A percentile compares a stretch with the other conserved stretches of the same genome.
phyloP scores from a whole-genome alignment of 176 grass and related monocot genomes.

The Paspalum notatum region DNA sequence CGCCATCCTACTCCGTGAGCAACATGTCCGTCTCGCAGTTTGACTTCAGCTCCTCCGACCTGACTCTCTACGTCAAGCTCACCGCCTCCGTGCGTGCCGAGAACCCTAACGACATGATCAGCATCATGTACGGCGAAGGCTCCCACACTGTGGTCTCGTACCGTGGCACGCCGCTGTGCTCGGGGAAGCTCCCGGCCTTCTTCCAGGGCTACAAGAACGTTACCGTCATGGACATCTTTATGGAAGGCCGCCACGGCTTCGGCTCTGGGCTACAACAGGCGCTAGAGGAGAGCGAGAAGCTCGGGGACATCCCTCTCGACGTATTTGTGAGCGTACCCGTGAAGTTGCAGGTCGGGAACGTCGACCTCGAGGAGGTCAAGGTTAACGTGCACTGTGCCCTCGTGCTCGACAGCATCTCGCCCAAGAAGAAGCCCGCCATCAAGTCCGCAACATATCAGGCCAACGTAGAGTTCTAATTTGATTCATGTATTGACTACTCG shows the following conservation, averaged over 20 bases:
- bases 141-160: slow-evolving; percentile 67
- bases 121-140: slow-evolving; percentile 60
- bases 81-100: slow-evolving; percentile 60
- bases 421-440: slow-evolving; percentile 67
- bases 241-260: slow-evolving; percentile 62
- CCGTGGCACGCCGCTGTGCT: slow-evolving; percentile 62
- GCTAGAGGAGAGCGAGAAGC: slow-evolving; percentile 64
- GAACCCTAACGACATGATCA: slow-evolving; percentile 87
- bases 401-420: slow-evolving; percentile 79
- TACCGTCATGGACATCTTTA: slow-evolving; percentile 65
- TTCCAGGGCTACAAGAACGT: slow-evolving; percentile 73
- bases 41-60: slow-evolving; percentile 51
- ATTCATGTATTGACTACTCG: no score
- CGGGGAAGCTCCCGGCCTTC: slow-evolving; percentile 64
- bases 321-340: slow-evolving; percentile 70
- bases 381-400: slow-evolving; percentile 70
- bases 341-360: slow-evolving; percentile 19
- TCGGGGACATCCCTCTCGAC: slow-evolving; percentile 65
- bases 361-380: slow-evolving; percentile 42
- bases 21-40: slow-evolving; percentile 73
- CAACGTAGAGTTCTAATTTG: slow-evolving; percentile 59
- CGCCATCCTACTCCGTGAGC: slow-evolving; percentile 74
- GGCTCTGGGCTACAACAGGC: slow-evolving; percentile 58
- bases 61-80: slow-evolving; percentile 71
- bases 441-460: slow-evolving; percentile 65